Conservation (phyloP, 768 basidiomycete genomes). For the Tulasnella sp. region DNA sequence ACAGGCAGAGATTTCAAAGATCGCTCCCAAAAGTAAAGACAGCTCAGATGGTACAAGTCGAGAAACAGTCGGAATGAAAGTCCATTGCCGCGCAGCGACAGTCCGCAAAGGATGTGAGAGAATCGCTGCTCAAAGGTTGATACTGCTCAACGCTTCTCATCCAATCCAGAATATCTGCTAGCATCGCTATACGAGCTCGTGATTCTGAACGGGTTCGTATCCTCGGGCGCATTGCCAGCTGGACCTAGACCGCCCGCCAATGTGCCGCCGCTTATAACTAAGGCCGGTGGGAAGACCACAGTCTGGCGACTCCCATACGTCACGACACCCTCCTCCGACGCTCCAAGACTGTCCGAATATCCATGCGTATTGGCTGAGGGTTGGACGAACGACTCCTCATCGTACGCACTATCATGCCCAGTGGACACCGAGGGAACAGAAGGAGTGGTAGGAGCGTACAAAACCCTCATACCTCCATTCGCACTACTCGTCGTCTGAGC, state of each 20-base stretch:
- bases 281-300: too few species aligned
- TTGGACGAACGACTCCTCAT: background rate
- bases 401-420: background rate
- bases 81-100: too few species aligned
- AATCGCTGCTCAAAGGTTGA: background rate
- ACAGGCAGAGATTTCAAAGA: too few species aligned
- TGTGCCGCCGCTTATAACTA: background rate
- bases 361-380: background rate
- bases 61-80: too few species aligned
- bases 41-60: too few species aligned
- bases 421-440: background rate
- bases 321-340: background rate
- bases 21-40: too few species aligned
- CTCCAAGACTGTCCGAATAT: background rate
- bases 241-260: background rate
- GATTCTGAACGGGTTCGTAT: slow-evolving; percentile 19
- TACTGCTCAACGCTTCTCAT: background rate
- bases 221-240: background rate
- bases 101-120: too few species aligned
- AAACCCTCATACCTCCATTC: slow-evolving; percentile 18
- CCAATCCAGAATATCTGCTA: background rate
- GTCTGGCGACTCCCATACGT: background rate
- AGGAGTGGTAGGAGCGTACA: slow-evolving; percentile 14
- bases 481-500: slow-evolving; percentile 3
- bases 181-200: slow-evolving; percentile 9